Percentiles rank a stretch among this genome's conserved stretches.
phyloP scores from a whole-genome alignment of 306 rosid species.

The Trichosanthes truncata region DNA sequence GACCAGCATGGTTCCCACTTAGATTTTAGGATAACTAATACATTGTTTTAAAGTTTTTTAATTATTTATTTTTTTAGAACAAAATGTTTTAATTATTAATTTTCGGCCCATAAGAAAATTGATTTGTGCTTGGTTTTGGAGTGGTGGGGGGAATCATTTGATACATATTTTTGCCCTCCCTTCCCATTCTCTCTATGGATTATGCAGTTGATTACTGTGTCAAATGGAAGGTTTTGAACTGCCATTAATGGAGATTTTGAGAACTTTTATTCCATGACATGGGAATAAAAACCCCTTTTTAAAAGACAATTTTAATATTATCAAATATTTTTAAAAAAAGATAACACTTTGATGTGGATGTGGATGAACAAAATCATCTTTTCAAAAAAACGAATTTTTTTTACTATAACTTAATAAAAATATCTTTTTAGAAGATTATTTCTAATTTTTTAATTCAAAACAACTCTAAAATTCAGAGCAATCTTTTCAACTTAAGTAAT shows the following conservation, averaged over 20 bases:
- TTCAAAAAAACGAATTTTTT: no score
- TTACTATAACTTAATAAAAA: neutral
- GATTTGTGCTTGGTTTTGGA: neutral
- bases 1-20: conserved; percentile 68
- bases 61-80: no score
- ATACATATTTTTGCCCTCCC: neutral
- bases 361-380: neutral
- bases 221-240: neutral
- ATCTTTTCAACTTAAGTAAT: neutral
- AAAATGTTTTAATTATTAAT: neutral
- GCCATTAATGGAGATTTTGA: neutral
- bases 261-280: neutral
- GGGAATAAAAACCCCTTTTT: neutral
- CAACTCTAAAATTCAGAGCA: no score
- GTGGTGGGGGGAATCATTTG: neutral
- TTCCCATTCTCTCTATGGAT: neutral
- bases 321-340: neutral
- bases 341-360: neutral
- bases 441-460: no score
- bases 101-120: neutral
- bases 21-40: conserved; percentile 39
- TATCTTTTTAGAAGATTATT: neutral
- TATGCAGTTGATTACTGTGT: neutral
- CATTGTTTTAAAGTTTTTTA: conserved; percentile 17
- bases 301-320: neutral